phyloP scores from a whole-genome alignment of 192 early-diverging fungal genomes.

The Coemansia sp. region DNA sequence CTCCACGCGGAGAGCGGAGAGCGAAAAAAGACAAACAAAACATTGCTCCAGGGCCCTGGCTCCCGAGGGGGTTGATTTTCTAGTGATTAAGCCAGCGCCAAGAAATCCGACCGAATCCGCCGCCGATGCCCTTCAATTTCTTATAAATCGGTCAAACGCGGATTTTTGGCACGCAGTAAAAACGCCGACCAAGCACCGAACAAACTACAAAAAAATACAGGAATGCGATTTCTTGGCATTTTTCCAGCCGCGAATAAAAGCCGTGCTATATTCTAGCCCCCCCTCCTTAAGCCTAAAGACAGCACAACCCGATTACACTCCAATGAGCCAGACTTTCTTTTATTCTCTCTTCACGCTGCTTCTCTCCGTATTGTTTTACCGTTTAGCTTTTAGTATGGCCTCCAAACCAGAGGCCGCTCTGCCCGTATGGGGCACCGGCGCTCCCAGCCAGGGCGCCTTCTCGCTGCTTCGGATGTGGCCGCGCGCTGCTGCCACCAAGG shows the following conservation, averaged over 20 bases:
- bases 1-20: no score
- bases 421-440: conserved; percentile 12
- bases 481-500: conserved; percentile 9
- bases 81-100: no score
- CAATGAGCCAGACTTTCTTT: background rate
- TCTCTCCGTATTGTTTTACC: background rate
- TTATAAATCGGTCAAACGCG: no score
- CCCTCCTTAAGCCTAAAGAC: no score
- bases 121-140: no score
- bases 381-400: background rate
- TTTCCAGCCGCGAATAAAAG: conserved; percentile 3
- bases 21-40: no score
- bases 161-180: background rate
- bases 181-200: background rate
- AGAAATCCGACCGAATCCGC: no score
- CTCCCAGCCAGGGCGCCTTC: background rate
- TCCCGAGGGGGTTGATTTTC: no score
- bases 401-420: background rate
- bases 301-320: no score
- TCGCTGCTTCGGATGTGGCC: conserved; percentile 25
- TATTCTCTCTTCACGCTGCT: background rate
- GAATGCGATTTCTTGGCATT: conserved; percentile 21
- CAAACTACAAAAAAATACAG: no score
- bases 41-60: no score
- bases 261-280: background rate